Percentiles rank a stretch among this genome's conserved stretches.
Evolutionary conservation across 1,284 basidiomycete genomes (phyloP).

Genomic region (Ganoderma lucidum): DNA sequence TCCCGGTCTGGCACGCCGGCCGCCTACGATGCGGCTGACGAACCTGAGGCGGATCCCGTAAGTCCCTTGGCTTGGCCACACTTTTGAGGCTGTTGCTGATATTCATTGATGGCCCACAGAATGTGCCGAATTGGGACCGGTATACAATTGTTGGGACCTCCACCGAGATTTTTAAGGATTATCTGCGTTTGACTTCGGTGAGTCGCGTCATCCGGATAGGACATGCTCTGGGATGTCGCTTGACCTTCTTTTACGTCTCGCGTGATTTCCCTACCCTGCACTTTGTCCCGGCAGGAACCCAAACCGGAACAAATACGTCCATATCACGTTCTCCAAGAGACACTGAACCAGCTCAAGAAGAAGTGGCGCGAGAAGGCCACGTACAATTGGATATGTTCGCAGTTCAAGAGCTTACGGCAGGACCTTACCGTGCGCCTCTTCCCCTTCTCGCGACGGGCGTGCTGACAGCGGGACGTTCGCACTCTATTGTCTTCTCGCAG

Average conservation of each 20-base stretch:
- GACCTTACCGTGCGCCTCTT: conserved; percentile 87
- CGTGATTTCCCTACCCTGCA: background rate
- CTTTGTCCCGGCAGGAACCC: conserved; percentile 71
- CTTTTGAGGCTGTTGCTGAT: conserved; percentile 16
- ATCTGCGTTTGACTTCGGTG: conserved; percentile 93
- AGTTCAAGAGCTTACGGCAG: conserved; percentile 97
- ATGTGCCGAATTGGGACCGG: conserved; percentile 97
- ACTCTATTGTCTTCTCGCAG: conserved; percentile 51
- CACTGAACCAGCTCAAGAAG: conserved; percentile 87
- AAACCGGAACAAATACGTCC: conserved; percentile 96
- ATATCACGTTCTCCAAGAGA: conserved; percentile 84
- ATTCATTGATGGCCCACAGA: conserved; percentile 56
- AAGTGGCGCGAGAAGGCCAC: conserved; percentile 88
- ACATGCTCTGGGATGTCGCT: conserved; percentile 17
- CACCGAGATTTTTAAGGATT: conserved; percentile 93
- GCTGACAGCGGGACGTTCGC: conserved; percentile 29
- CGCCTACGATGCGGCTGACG: conserved; percentile 55
- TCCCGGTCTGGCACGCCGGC: conserved; percentile 55
- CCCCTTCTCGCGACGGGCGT: conserved; percentile 22
- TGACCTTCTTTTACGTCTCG: background rate
- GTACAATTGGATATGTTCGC: conserved; percentile 96
- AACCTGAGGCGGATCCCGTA: conserved; percentile 76
- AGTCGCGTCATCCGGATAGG: conserved; percentile 36
- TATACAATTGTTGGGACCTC: conserved; percentile 95
- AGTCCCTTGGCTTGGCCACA: conserved; percentile 39